Evolutionary conservation across 352 stramenopile species (phyloP), one percentile per base, ranked within the genome.

Genomic region (Pythium dissimile): DNA sequence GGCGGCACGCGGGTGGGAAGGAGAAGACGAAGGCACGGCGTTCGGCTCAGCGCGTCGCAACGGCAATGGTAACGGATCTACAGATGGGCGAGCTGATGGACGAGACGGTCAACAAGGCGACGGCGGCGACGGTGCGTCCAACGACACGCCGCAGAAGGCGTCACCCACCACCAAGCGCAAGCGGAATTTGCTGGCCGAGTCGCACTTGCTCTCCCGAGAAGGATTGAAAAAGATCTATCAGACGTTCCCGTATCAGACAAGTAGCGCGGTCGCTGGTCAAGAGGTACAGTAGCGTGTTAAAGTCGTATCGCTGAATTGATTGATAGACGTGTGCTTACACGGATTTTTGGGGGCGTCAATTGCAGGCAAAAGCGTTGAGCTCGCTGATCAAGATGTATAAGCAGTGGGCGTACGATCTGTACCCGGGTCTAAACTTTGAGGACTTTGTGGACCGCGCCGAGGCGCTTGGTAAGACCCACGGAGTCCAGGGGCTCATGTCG

Each of bases 361-460:
- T n/a, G n/a, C n/a, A 86, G 73, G 64, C 75, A 15, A 77, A 89
- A 44, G 80, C 84, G 30, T 54, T 94, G 38, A 67, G 59, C 20
- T 81, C 72, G 28, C 61, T 94, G 38, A 64, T 94, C 11, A 80
- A 80, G 41, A 86, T 86, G 77, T 94, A 94, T 73, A 90, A 88
- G 51, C 79, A 94, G 50, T 94, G 84, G 84, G 84, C 84, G 12
- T 94, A 85, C 57, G 84, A 92, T 42, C 66, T 94, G 32, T 91
- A 88, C 49, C 81, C 84, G 16, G 80, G 80, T 0, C 70, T 92
- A n/a, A 83, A 89, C 41, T 87, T 94, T 60, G 84, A 92, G 31
- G 81, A 94, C 59, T 89, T 94, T 50, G 59, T 89, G 23, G 81
- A 89, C 10, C 68, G 81, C 12, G 62, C 79, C 5, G 81, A 92